A percentile compares a stretch with the other conserved stretches of the same genome.
Evolutionary conservation across 148 eudicot genomes (phyloP).

Genomic region (Amaranthus cruentus): DNA sequence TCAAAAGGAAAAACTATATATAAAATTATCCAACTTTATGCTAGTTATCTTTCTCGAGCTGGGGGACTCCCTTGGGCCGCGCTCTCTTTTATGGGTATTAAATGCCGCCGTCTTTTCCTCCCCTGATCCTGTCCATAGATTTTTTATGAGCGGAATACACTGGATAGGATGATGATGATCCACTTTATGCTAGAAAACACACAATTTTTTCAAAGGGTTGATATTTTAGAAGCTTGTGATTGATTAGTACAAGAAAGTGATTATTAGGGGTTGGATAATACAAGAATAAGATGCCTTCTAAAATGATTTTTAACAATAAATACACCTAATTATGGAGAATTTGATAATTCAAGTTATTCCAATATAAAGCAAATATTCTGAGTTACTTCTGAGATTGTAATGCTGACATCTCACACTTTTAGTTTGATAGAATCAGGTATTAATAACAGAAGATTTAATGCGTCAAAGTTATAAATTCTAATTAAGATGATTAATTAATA

Average conservation of each 20-base stretch:
- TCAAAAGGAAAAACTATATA: too few relatives aligned
- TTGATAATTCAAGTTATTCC: conserved; percentile 15
- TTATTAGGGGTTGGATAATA: conserved; percentile 14
- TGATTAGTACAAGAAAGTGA: conserved; percentile 20
- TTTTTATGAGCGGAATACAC: too few relatives aligned
- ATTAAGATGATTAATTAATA: background rate
- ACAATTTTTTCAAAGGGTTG: background rate
- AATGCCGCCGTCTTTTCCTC: too few relatives aligned
- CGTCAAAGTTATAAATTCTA: background rate
- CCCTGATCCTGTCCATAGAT: too few relatives aligned
- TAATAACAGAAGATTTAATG: background rate
- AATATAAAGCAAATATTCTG: conserved; percentile 4
- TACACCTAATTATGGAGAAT: conserved; percentile 10
- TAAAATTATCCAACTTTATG: too few relatives aligned
- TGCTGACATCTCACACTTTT: conserved; percentile 1
- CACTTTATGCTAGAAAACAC: conserved; percentile 6
- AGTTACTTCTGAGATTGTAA: conserved; percentile 18
- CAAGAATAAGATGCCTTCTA: conserved; percentile 18
- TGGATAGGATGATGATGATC: too few relatives aligned
- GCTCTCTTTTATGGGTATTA: too few relatives aligned
- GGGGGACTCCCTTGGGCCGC: too few relatives aligned
- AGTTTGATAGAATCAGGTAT: background rate
- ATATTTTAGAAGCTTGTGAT: conserved; percentile 3
- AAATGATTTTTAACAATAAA: conserved; percentile 5
- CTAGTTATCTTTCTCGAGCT: too few relatives aligned